A percentile compares a stretch with the other conserved stretches of the same genome.
These are phyloP conservation scores for Candida insectorum DNA, from an alignment of 805 yeast genomes.

Conservation along the genomic window DNA sequence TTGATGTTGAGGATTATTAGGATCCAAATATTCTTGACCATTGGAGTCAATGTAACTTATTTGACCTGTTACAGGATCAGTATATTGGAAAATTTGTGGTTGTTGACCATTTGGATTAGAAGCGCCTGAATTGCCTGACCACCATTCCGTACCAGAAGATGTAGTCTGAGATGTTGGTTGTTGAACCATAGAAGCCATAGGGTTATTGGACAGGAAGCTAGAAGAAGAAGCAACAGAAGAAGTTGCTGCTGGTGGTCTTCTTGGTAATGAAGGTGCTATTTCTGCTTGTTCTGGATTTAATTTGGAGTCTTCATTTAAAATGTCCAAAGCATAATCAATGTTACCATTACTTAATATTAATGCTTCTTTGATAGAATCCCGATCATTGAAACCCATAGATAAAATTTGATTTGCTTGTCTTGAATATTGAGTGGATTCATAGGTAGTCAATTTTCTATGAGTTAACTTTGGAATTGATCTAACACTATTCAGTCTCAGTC, in stretches of 20 bases:
- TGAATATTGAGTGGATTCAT: slow-evolving; percentile 50
- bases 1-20: slow-evolving; percentile 43
- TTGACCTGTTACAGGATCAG: slow-evolving; percentile 70
- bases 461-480: slow-evolving; percentile 36
- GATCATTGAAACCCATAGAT: slow-evolving; percentile 55
- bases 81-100: slow-evolving; percentile 61
- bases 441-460: slow-evolving; percentile 51
- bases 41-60: slow-evolving; percentile 63
- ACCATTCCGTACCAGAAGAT: slow-evolving; percentile 25
- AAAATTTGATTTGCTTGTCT: slow-evolving; percentile 42
- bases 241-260: slow-evolving; percentile 26
- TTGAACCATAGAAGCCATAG: slow-evolving; percentile 17
- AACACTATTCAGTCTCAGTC: slow-evolving; percentile 19
- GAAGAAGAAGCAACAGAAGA: slow-evolving; percentile 1
- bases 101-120: slow-evolving; percentile 11
- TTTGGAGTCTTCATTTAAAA: slow-evolving; percentile 42
- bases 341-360: slow-evolving; percentile 58
- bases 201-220: slow-evolving; percentile 23
- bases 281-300: slow-evolving; percentile 35
- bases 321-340: slow-evolving; percentile 54
- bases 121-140: slow-evolving; percentile 17
- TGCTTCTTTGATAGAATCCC: slow-evolving; percentile 62
- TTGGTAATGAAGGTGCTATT: slow-evolving; percentile 48
- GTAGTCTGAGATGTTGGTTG: slow-evolving; percentile 5
- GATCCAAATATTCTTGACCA: slow-evolving; percentile 60